Evolutionary conservation across 768 basidiomycete genomes (phyloP), one percentile per base, ranked within the genome.

Genomic region (Mrakia frigida): DNA sequence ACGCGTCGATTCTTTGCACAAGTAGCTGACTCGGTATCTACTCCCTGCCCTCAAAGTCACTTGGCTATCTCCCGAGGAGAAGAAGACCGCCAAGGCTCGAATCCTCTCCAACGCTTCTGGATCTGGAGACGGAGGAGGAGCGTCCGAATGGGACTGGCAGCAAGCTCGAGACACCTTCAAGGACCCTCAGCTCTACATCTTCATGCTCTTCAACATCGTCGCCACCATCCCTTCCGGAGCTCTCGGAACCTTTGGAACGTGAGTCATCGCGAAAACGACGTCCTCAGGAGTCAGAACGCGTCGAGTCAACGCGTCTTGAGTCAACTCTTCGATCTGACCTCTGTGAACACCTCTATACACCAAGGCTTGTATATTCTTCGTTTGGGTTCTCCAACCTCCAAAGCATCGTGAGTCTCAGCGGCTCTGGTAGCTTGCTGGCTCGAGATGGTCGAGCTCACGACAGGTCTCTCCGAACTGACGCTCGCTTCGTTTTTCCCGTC

Each of bases 331-430:
- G n/a, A n/a, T n/a, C n/a, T n/a, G 16, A 43, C 43, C 43, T 43
- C 43, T 43, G 11, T 43, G 11, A 43, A 43, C 43, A 43, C 11
- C 11, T 43, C 43, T 43, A 9, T 43, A 43, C 43, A 43, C 43
- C 43, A 10, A 14, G 70, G n/a, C n/a, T 50, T 23, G 75, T 81
- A 50, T 76, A 74, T 39, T 37, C 33, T 13, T 73, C 70, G 39
- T 80, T 81, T 72, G 80, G 80, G 2, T 79, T 79, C 73, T 73
- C 74, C 23, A 56, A 71, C 43, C 73, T 79, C 21, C 60, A 79
- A 35, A 56, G 72, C n/a, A 78, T 79, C 70, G 52, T 53, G 52
- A 53, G 52, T 53, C 2, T 5, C 11, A 21, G 18, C 25, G 2
- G 52, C 5, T 1, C 43, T 14, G 16, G 52, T 23, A 21, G 52